Base-by-base conservation (phyloP, 176 grass and related monocot species). In the Aechmea fasciata region DNA sequence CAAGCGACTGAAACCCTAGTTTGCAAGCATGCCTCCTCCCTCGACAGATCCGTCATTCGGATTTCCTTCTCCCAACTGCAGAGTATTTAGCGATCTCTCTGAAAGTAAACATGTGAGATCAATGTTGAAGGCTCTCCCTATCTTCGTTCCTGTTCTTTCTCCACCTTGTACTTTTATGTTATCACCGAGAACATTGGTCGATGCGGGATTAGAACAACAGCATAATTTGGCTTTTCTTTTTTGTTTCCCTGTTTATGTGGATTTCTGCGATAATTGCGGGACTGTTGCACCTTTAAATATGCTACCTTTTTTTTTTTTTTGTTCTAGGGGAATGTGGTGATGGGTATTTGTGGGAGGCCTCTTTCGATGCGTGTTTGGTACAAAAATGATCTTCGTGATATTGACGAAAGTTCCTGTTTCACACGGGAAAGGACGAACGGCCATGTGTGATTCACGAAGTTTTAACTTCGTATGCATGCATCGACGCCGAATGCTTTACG, bases 1-100 rank as follows among this genome's bases (percentile, higher is more conserved):
- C 80, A 84, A 24, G 95, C 95, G 0, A 93, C 84, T 0, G 90
- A 99, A 64, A 86, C 89, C 12, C 89, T 93, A 7, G 87, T 94
- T 14, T 93, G 81, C 10, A 99, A 99, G 80, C 95, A 99, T 19
- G 90, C 89, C 12, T 93, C 78, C 69, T 33, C 77, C 0, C 78
- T 99, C 10, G 90, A 93, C 50, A 81, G 89, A 8, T 85, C 81
- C 69, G 80, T 84, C 1, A 90, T 99, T 57, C 80, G 82, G 69
- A 99, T 99, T 48, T 93, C 86, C 2, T 99, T 99, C 81, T 93
- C 87, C 50, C 90, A 99, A 84, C 91, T 92, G 72, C 84, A 99
- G 84, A 93, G 75, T 69, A 75, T 92, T 78, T 91, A 82, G 72
- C 20, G 15, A 14, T 61, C 55, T 11, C 33, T 41, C 33, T 8